phyloP scores from a whole-genome alignment of 768 basidiomycete species.

The Tephrocybe sp. region DNA sequence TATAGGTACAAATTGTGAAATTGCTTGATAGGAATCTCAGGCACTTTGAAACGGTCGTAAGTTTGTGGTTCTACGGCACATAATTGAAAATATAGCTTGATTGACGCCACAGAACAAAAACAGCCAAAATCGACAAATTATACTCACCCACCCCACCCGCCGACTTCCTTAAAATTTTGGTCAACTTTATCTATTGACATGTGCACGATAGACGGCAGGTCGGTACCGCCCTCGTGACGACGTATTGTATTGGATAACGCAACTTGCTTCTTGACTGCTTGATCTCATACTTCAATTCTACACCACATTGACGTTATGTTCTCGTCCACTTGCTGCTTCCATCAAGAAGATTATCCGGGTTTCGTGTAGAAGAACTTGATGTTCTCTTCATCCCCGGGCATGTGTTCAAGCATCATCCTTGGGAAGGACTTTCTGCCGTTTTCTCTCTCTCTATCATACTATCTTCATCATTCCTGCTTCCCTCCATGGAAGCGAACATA shows the following conservation, averaged over 20 bases:
- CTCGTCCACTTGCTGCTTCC: conserved; percentile 1
- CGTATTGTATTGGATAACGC: not conserved
- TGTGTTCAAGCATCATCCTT: too few species aligned
- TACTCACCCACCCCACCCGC: too few species aligned
- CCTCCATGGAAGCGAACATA: conserved; percentile 15
- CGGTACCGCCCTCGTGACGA: not conserved
- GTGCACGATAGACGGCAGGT: not conserved
- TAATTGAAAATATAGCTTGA: too few species aligned
- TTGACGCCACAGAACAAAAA: not conserved
- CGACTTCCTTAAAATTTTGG: too few species aligned
- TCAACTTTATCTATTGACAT: too few species aligned
- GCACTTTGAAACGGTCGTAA: too few species aligned
- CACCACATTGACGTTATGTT: conserved; percentile 5
- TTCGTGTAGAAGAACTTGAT: not conserved
- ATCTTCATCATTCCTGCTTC: not conserved
- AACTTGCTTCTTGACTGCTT: conserved; percentile 7
- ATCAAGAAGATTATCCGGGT: not conserved
- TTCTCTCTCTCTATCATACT: too few species aligned
- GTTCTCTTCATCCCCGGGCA: too few species aligned
- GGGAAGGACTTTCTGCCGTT: too few species aligned
- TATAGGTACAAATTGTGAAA: too few species aligned
- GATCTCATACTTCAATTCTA: conserved; percentile 4
- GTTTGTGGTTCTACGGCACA: too few species aligned
- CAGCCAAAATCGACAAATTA: not conserved
- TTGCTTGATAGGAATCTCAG: too few species aligned